These are phyloP conservation scores for Schizosaccharomyces lindneri DNA, from an alignment of 805 yeast genomes.

Conservation along the genomic window DNA sequence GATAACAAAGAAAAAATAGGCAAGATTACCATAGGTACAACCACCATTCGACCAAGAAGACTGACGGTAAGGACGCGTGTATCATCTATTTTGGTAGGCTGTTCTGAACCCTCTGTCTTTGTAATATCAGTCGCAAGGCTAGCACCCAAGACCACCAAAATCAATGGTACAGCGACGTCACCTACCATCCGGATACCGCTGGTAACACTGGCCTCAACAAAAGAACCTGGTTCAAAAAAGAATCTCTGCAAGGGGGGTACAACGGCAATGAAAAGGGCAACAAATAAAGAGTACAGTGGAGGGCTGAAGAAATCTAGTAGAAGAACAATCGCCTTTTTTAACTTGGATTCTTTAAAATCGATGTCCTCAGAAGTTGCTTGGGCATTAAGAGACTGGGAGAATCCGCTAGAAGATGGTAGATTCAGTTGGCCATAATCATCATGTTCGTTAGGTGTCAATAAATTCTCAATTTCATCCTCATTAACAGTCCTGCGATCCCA, in stretches of 20 bases:
- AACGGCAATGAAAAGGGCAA: slow-evolving; percentile 35
- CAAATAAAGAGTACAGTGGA: slow-evolving; percentile 37
- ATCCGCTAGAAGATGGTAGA: too few relatives aligned
- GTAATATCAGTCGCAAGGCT: slow-evolving; percentile 33
- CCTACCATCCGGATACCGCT: slow-evolving; percentile 29
- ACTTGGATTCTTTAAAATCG: background rate
- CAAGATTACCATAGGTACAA: slow-evolving; percentile 29
- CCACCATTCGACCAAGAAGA: slow-evolving; percentile 30
- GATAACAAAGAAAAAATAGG: slow-evolving; percentile 30
- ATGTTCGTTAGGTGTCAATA: background rate
- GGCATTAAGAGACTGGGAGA: background rate
- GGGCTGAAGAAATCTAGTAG: background rate
- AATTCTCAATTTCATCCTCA: background rate
- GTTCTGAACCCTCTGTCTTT: slow-evolving; percentile 13
- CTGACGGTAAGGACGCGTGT: slow-evolving; percentile 26
- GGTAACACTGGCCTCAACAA: slow-evolving; percentile 27
- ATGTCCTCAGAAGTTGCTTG: background rate
- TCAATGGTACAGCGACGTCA: slow-evolving; percentile 34
- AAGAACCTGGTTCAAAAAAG: slow-evolving; percentile 22
- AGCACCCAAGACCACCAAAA: slow-evolving; percentile 34
- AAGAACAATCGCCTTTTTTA: background rate
- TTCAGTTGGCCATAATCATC: background rate
- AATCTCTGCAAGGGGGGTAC: slow-evolving; percentile 23
- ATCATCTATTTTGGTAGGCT: slow-evolving; percentile 14
- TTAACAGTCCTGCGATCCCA: background rate